phyloP scores from a whole-genome alignment of 2,329 filamentous ascomycete species.

The Plenodomus lindquistii region DNA sequence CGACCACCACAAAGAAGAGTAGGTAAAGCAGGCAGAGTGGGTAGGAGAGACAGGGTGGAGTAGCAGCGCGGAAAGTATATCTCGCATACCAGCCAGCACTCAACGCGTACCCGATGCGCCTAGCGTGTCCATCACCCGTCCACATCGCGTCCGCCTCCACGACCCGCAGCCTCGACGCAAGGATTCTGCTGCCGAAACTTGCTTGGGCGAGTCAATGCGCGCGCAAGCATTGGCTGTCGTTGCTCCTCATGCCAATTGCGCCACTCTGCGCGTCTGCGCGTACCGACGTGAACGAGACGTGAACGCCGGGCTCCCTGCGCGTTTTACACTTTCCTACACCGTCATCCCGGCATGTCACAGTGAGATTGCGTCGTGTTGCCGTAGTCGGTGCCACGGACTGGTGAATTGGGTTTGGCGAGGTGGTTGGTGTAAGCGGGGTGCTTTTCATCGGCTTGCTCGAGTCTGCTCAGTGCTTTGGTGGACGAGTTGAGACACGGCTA shows the following conservation, averaged over 20 bases:
- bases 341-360: conserved; percentile 12
- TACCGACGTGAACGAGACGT: conserved; percentile 15
- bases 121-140: conserved; percentile 27
- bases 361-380: conserved; percentile 1
- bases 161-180: conserved; percentile 10
- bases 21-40: conserved; percentile 7
- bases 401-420: not conserved
- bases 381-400: not conserved
- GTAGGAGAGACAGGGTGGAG: conserved; percentile 10
- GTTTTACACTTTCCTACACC: not conserved
- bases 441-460: conserved; percentile 10
- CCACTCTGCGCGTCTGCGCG: conserved; percentile 1
- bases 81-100: conserved; percentile 19
- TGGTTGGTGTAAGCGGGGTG: conserved; percentile 2
- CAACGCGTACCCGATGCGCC: conserved; percentile 25
- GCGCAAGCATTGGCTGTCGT: conserved; percentile 5
- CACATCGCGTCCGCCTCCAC: conserved; percentile 22
- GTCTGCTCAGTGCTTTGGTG: conserved; percentile 1
- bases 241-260: not conserved
- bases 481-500: conserved; percentile 26
- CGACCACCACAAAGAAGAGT: not conserved
- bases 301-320: conserved; percentile 15
- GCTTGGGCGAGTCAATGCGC: conserved; percentile 21
- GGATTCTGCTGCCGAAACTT: conserved; percentile 11
- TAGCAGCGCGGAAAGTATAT: not conserved